Percentiles rank a stretch among this genome's conserved stretches.
phyloP scores from a whole-genome alignment of 2,329 filamentous ascomycete genomes.

The Cladosporium sp. region DNA sequence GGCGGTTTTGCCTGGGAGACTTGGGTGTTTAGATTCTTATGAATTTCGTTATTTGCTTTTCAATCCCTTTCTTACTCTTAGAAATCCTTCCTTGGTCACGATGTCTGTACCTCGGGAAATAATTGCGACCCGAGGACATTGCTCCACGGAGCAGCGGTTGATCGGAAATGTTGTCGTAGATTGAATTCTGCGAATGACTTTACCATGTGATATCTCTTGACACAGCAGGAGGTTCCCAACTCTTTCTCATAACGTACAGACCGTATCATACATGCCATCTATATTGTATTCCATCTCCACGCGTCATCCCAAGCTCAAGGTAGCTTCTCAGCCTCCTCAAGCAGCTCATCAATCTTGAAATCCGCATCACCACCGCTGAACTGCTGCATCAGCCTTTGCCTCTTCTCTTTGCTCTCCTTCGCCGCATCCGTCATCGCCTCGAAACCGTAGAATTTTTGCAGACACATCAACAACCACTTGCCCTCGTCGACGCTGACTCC shows the following conservation, averaged over 20 bases:
- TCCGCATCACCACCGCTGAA: slow-evolving; percentile 72
- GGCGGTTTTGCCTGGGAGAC: too few relatives aligned
- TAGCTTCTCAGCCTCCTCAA: slow-evolving; percentile 85
- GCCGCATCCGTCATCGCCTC: slow-evolving; percentile 56
- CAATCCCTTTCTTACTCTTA: too few relatives aligned
- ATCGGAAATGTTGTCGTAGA: too few relatives aligned
- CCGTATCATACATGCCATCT: slow-evolving; percentile 10
- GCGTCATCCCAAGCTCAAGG: slow-evolving; percentile 12
- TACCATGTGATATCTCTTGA: too few relatives aligned
- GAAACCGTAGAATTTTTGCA: slow-evolving; percentile 85
- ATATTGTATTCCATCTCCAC: neutral
- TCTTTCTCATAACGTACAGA: slow-evolving; percentile 2
- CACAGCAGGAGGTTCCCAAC: too few relatives aligned
- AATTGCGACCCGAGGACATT: too few relatives aligned
- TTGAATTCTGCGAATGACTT: too few relatives aligned
- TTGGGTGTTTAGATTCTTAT: too few relatives aligned
- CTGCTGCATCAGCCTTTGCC: slow-evolving; percentile 69
- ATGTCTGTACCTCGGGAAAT: too few relatives aligned
- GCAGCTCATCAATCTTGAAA: slow-evolving; percentile 77
- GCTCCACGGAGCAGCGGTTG: too few relatives aligned
- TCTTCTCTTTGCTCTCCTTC: slow-evolving; percentile 64
- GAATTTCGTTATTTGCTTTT: too few relatives aligned
- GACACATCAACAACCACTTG: slow-evolving; percentile 83
- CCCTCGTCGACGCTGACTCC: slow-evolving; percentile 77
- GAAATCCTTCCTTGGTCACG: too few relatives aligned